Conservation (phyloP, 2,329 filamentous ascomycete genomes). For the Stenocarpella maydis region DNA sequence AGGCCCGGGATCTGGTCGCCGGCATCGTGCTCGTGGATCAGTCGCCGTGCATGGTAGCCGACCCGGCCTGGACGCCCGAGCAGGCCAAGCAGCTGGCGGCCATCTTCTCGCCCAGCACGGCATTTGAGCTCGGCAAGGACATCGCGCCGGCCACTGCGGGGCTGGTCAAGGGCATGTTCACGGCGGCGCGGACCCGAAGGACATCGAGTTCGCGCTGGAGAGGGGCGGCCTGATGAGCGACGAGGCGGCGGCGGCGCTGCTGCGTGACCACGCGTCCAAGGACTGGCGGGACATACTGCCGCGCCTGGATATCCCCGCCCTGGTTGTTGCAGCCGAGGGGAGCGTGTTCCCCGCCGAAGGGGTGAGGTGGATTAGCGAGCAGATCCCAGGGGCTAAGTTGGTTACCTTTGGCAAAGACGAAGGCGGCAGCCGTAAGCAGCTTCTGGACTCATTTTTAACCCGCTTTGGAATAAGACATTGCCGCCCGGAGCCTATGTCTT, state of each 20-base stretch:
- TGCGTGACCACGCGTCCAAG: slow-evolving; percentile 40
- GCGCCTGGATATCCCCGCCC: slow-evolving; percentile 41
- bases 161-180: slow-evolving; percentile 41
- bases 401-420: slow-evolving; percentile 44
- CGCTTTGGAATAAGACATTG: too few species aligned
- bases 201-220: slow-evolving; percentile 40
- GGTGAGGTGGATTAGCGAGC: slow-evolving; percentile 40
- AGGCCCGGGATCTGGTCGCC: slow-evolving; percentile 38
- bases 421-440: slow-evolving; percentile 45
- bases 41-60: slow-evolving; percentile 38
- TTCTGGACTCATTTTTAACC: too few species aligned
- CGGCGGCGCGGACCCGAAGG: slow-evolving; percentile 37
- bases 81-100: slow-evolving; percentile 37
- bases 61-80: slow-evolving; percentile 43
- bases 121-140: slow-evolving; percentile 37
- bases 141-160: slow-evolving; percentile 35
- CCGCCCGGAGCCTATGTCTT: too few species aligned
- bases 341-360: slow-evolving; percentile 29
- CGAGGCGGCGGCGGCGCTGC: slow-evolving; percentile 39
- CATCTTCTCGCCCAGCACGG: slow-evolving; percentile 36
- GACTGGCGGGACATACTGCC: slow-evolving; percentile 45
- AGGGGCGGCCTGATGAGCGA: slow-evolving; percentile 42
- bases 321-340: slow-evolving; percentile 40
- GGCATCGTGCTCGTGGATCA: slow-evolving; percentile 45
- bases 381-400: slow-evolving; percentile 41